Evolutionary conservation across 495 filamentous ascomycete genomes (phyloP), one percentile per base, ranked within the genome.

Genomic region (Margaritispora aquatica): DNA sequence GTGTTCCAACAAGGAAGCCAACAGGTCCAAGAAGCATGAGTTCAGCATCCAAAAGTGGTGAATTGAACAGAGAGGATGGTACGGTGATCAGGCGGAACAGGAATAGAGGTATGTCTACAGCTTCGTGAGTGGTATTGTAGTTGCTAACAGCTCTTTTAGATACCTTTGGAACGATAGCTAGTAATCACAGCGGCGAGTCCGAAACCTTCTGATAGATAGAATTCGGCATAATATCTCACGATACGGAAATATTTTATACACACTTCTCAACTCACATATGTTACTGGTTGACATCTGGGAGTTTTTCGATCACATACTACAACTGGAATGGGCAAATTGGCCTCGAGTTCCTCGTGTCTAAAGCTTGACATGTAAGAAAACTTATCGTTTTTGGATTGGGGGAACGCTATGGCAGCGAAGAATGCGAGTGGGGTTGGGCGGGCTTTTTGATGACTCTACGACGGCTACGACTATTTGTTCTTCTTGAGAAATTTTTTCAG

Each of bases 161-260:
- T 69, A 82, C 79, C 22, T 82, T 81, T 63, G 78, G 78, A 57
- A 74, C 77, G 1, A 61, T 79, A 20, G 71, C 67, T 26, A 65
- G 63, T 59, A 61, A 61, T 59, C 57, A 68, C 22, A 78, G 74
- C 58, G 76, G 75, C 54, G 78, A 81, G 56, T 77, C 74, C 23
- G 79, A 82, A 62, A 80, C 78, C 26, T 81, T 80, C 61, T 82
- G 31, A 64, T 36, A 34, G 36, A 46, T 63, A 59, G 55, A 63
- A 38, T 54, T 50, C 20, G 49, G 44, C 15, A 46, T 53, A 26
- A 44, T 55, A 58, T 63, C 61, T 63, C 61, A 52, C 51, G 55
- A 63, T 59, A 59, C 29, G 22, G 51, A 36, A 27, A 29, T 31
- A 23, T 31, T 17, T 50, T 26, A 50, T n/a, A 26, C 13, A n/a